Evolutionary conservation across 202 grass and related monocot genomes (phyloP).

Genomic region (Cymbopogon flexuosus): DNA sequence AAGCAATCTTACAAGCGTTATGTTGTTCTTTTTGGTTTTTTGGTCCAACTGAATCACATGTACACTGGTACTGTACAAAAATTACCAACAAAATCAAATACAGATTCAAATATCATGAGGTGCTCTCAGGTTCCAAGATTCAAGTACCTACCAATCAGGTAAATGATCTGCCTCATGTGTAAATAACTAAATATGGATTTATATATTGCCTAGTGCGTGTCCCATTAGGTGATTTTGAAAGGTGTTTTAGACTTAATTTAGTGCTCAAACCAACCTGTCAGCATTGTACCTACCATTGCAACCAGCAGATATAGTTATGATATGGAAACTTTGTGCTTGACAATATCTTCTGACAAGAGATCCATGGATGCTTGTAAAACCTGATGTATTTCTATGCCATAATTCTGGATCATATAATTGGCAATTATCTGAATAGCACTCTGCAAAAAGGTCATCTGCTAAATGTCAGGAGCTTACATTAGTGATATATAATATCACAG

Average conservation of each 20-base stretch:
- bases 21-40: constrained; percentile 90
- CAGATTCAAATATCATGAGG: constrained; percentile 93
- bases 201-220: neutral
- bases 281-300: too few relatives aligned
- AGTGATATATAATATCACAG: too few relatives aligned
- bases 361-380: neutral
- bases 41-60: constrained; percentile 92
- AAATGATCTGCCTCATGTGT: constrained; percentile 23
- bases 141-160: constrained; percentile 99
- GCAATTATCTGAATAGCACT: too few relatives aligned
- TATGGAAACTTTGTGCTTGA: neutral
- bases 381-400: neutral
- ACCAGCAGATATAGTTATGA: too few relatives aligned
- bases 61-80: constrained; percentile 78
- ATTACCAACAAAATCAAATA: constrained; percentile 89
- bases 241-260: neutral
- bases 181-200: neutral
- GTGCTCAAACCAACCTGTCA: neutral
- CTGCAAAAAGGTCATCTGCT: too few relatives aligned
- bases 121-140: constrained; percentile 95
- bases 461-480: too few relatives aligned
- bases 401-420: neutral
- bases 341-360: neutral
- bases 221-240: constrained; percentile 15
- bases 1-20: constrained; percentile 98